phyloP scores from a whole-genome alignment of 2,329 filamentous ascomycete species.

The Trichoderma simmonsii region DNA sequence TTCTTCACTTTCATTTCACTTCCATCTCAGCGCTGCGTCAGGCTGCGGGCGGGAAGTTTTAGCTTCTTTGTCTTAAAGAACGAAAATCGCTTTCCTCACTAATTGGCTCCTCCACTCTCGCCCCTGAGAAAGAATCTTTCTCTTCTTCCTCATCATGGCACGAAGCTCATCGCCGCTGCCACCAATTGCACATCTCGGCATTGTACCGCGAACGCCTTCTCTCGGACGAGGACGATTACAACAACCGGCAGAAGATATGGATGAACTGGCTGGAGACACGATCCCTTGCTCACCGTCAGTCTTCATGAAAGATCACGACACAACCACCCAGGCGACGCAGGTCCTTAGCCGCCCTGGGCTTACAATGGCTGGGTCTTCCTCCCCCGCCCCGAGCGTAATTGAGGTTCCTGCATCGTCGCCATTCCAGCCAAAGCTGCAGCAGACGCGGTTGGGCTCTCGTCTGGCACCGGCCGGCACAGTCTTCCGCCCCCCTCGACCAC shows the following conservation, averaged over 20 bases:
- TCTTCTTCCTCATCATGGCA: conserved; percentile 27
- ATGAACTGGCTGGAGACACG: conserved; percentile 44
- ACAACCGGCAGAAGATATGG: conserved; percentile 36
- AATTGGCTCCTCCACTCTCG: conserved; percentile 2
- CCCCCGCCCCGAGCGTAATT: conserved; percentile 47
- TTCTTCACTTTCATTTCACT: conserved; percentile 14
- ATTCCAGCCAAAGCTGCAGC: conserved; percentile 42
- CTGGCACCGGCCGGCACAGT: conserved; percentile 75
- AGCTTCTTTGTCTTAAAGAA: conserved; percentile 12
- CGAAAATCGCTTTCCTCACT: conserved; percentile 14
- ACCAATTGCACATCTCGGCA: conserved; percentile 31
- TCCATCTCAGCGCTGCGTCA: conserved; percentile 19
- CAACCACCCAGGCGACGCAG: conserved; percentile 46
- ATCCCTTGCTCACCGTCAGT: conserved; percentile 43
- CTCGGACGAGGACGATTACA: conserved; percentile 23
- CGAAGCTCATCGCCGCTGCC: conserved; percentile 32
- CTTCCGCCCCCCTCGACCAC: conserved; percentile 51
- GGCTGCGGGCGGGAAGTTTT: not conserved
- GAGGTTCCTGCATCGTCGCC: conserved; percentile 92
- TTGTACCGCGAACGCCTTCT: conserved; percentile 29
- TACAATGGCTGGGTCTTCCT: conserved; percentile 36
- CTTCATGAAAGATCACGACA: conserved; percentile 31
- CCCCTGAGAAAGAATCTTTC: conserved; percentile 7
- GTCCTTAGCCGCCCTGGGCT: conserved; percentile 42
- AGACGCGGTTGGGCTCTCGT: conserved; percentile 44